Evolutionary conservation across 257 asterid genomes (phyloP).

Genomic region (Voacanga thouarsii): DNA sequence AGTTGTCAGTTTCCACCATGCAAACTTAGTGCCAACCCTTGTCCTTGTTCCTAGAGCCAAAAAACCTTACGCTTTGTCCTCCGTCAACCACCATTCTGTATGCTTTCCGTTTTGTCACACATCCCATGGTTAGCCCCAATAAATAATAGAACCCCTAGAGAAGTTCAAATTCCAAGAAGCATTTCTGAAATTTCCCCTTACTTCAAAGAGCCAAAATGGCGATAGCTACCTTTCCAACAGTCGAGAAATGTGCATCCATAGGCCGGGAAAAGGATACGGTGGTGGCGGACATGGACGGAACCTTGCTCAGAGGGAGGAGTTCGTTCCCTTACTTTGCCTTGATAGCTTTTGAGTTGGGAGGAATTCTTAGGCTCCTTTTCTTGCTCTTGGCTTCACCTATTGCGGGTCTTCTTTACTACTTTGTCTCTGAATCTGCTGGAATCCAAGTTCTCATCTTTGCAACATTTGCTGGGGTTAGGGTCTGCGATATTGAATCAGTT

Average conservation of each 20-base stretch:
- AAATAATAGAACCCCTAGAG: neutral
- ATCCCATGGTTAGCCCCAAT: neutral
- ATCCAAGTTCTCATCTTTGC: constrained; percentile 45
- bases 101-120: constrained; percentile 5
- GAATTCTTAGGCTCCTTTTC: constrained; percentile 43
- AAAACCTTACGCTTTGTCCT: neutral
- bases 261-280: constrained; percentile 54
- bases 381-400: constrained; percentile 44
- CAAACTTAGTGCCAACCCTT: neutral
- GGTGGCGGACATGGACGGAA: constrained; percentile 69
- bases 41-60: constrained; percentile 18
- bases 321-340: constrained; percentile 59
- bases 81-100: neutral
- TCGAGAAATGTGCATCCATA: constrained; percentile 42
- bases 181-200: neutral
- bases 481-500: constrained; percentile 45
- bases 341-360: constrained; percentile 53
- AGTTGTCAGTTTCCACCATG: neutral
- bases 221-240: constrained; percentile 34
- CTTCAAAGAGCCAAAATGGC: constrained; percentile 5
- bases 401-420: constrained; percentile 49
- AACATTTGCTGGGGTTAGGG: constrained; percentile 38
- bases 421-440: constrained; percentile 55
- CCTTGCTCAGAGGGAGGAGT: constrained; percentile 47
- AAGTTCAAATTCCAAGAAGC: constrained; percentile 13